Evolutionary conservation across 129 eudicot genomes (phyloP).

Genomic region (Centrapalus pauciflorus): DNA sequence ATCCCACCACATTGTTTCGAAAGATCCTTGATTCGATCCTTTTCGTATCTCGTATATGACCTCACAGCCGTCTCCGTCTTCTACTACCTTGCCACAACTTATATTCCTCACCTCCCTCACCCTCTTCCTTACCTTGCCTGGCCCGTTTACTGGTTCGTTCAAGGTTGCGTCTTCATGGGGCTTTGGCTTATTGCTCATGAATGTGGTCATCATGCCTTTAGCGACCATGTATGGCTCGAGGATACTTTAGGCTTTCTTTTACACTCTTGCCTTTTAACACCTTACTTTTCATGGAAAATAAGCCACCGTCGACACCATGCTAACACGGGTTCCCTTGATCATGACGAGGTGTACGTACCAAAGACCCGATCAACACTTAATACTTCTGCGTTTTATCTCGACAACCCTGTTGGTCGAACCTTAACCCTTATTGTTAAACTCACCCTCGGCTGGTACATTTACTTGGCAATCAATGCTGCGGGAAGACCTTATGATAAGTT

Average conservation of each 20-base stretch:
- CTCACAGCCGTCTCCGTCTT: no score
- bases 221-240: constrained; percentile 36
- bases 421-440: constrained; percentile 25
- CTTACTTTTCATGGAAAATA: constrained; percentile 40
- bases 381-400: constrained; percentile 7
- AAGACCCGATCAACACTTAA: background rate
- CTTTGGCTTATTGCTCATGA: constrained; percentile 42
- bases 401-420: no score
- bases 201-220: no score
- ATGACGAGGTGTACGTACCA: constrained; percentile 32
- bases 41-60: no score
- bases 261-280: constrained; percentile 32
- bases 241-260: constrained; percentile 33
- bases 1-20: constrained; percentile 43
- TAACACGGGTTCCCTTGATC: constrained; percentile 42
- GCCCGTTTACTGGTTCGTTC: constrained; percentile 28
- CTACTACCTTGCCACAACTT: constrained; percentile 33
- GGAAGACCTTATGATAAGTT: constrained; percentile 37
- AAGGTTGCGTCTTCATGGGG: constrained; percentile 35
- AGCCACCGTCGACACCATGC: constrained; percentile 44
- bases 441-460: constrained; percentile 16
- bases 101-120: constrained; percentile 28
- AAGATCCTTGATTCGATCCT: constrained; percentile 29
- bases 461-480: constrained; percentile 11
- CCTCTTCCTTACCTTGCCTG: constrained; percentile 31